Evolutionary conservation across 371 early-diverging fungal species (phyloP).

Genomic region (Coemansia sp.): DNA sequence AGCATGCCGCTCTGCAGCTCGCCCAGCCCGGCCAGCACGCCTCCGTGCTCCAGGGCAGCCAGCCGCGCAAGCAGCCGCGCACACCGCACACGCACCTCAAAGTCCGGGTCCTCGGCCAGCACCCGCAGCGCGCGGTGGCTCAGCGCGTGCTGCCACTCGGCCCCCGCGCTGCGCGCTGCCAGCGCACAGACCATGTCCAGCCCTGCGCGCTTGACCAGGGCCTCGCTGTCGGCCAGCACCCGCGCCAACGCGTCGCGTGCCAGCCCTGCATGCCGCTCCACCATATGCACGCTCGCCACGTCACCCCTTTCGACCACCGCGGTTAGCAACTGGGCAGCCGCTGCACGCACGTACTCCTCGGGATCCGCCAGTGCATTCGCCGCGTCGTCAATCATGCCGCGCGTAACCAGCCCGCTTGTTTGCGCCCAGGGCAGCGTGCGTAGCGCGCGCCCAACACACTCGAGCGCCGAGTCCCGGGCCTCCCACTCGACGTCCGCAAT

Average conservation of each 20-base stretch:
- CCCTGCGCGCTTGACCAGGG: constrained; percentile 51
- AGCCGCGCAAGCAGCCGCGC: constrained; percentile 25
- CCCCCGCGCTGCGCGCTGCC: constrained; percentile 20
- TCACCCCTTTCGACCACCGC: background rate
- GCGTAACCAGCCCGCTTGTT: background rate
- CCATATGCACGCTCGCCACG: background rate
- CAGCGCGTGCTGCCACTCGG: constrained; percentile 1
- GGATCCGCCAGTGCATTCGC: constrained; percentile 17
- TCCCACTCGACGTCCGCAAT: constrained; percentile 47
- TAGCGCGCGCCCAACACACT: constrained; percentile 16
- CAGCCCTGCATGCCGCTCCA: constrained; percentile 1
- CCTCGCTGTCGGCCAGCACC: constrained; percentile 49
- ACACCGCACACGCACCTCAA: constrained; percentile 51
- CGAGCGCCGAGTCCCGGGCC: constrained; percentile 33
- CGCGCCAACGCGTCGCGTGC: background rate
- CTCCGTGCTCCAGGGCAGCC: background rate
- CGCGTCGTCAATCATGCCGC: constrained; percentile 11
- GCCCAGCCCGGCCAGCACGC: background rate
- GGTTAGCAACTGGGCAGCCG: constrained; percentile 21
- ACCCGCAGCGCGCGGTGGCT: constrained; percentile 10
- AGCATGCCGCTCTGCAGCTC: constrained; percentile 19
- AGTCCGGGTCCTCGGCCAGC: constrained; percentile 43
- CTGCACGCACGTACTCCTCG: constrained; percentile 46
- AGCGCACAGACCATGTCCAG: constrained; percentile 40
- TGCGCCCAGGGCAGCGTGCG: background rate